Evolutionary conservation across 1,139 yeast species (phyloP), one percentile per base, ranked within the genome.

Genomic region (Taphrina confusa): DNA sequence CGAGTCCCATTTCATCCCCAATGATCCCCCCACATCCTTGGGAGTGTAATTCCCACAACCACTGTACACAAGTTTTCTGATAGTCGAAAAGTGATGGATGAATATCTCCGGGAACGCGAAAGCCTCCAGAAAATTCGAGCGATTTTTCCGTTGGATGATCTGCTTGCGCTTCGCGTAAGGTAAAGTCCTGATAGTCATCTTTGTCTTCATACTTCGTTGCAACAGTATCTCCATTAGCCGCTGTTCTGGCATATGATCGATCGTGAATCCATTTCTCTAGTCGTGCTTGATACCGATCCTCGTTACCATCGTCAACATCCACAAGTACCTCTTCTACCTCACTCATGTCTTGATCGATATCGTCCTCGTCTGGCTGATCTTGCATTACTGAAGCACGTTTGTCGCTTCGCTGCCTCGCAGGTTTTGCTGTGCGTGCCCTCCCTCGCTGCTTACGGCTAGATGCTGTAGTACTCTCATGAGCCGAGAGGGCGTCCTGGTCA

Each of bases 1-100:
- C 98, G 14, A 92, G 74, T 0, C 98, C 98, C 98, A 92, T 92
- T 72, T 92, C 98, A 72, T 92, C 98, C 31, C 97, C 97, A 51
- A 92, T 80, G 9, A 92, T 92, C 0, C 98, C 98, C 1, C 98
- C 98, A 1, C 92, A 84, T 60, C 82, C 83, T 69, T 91, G 97
- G 18, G 83, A 79, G 68, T 88, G 85, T 18, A 92, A 76, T 68
- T 92, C 99, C 76, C 83, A 82, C 1, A 82, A 74, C 87, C 87
- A 82, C 63, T 82, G 75, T 1, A 76, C 89, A 64, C 97, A 90
- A 0, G 98, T 92, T 68, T 88, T 87, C 68, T 92, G 98, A 70
- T 92, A 94, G 66, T 89, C 95, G 70, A 92, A 92, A 12, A 92
- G 75, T 6, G 91, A 80, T 0, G 95, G 85, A 70, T 85, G 88